Evolutionary conservation across 345 rosid species (phyloP).

Genomic region (rapeseed (Brassica napus)): DNA sequence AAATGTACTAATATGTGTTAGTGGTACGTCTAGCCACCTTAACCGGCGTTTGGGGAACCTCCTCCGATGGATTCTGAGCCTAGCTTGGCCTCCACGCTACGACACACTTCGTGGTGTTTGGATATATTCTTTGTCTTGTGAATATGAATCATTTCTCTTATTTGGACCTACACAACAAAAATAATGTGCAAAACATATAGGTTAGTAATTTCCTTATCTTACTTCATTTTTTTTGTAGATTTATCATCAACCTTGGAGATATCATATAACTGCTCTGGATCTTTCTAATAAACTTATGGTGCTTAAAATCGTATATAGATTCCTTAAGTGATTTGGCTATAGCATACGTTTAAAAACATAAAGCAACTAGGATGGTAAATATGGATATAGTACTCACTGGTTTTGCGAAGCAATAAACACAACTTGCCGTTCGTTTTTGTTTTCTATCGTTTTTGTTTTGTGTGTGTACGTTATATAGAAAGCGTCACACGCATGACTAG

Average conservation of each 20-base stretch:
- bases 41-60: conserved; percentile 5
- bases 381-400: not conserved
- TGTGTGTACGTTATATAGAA: not conserved
- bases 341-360: not conserved
- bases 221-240: not conserved
- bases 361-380: not conserved
- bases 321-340: not conserved
- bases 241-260: not conserved
- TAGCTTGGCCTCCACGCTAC: conserved; percentile 8
- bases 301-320: not conserved
- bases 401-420: not conserved
- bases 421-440: not conserved
- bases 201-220: not conserved
- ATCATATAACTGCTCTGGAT: not conserved
- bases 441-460: not conserved
- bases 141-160: conserved; percentile 10
- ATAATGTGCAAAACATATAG: not conserved
- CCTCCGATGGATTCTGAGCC: conserved; percentile 6
- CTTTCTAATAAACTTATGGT: not conserved
- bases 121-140: conserved; percentile 23
- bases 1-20: not conserved
- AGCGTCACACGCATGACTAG: not conserved
- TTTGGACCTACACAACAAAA: not conserved
- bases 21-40: not conserved
- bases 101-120: conserved; percentile 19